Conservation (phyloP, 2,329 filamentous ascomycete genomes). For the Cordyceps cicadae region DNA sequence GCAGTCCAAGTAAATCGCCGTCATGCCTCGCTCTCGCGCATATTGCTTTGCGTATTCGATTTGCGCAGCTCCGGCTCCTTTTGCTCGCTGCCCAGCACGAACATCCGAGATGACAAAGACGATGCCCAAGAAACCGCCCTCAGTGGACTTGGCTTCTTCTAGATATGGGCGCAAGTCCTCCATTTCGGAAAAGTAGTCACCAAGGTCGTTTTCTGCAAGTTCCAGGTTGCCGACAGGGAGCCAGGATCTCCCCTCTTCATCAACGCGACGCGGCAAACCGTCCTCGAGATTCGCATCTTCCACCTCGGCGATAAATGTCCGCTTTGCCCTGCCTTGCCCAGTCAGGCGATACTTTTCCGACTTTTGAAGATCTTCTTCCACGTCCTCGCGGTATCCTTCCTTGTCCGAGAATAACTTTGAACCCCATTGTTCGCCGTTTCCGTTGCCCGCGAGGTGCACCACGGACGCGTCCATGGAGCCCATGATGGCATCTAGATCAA, state of each 20-base stretch:
- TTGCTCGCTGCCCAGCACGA: not conserved
- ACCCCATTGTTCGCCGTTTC: slow-evolving; percentile 6
- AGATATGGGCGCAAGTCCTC: not conserved
- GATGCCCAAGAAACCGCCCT: not conserved
- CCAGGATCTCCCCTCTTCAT: not conserved
- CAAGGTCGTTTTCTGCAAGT: not conserved
- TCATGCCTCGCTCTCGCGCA: not conserved
- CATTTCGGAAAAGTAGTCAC: not conserved
- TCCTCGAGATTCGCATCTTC: not conserved
- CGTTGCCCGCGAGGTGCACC: not conserved
- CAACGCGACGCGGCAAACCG: not conserved
- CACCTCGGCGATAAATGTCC: slow-evolving; percentile 1
- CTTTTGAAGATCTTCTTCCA: not conserved
- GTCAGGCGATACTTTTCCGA: not conserved
- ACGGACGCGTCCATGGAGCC: slow-evolving; percentile 1
- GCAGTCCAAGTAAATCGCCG: not conserved
- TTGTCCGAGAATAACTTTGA: not conserved
- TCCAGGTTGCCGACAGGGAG: not conserved
- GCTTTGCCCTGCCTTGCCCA: not conserved
- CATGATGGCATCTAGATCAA: not conserved
- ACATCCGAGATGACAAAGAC: not conserved
- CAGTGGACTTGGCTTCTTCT: not conserved
- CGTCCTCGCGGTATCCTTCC: not conserved
- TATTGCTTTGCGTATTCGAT: not conserved
- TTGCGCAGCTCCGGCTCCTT: not conserved